Evolutionary conservation across 768 basidiomycete species (phyloP).

Genomic region (Collybiopsis luxurians): DNA sequence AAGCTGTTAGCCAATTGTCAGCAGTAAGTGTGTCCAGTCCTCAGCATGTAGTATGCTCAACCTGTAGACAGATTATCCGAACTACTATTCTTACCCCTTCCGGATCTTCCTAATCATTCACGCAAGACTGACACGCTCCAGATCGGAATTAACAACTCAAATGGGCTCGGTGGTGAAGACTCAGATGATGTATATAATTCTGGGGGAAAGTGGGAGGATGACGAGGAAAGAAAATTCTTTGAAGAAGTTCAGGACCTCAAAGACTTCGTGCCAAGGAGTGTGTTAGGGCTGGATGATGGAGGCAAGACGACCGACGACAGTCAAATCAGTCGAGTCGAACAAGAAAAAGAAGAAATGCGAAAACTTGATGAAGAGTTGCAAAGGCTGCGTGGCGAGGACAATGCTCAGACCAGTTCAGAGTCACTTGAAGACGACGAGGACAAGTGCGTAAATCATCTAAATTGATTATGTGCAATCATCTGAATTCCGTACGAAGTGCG

Average conservation of each 20-base stretch:
- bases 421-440: conserved; percentile 38
- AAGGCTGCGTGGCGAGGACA: conserved; percentile 43
- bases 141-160: conserved; percentile 52
- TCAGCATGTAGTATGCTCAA: conserved; percentile 11
- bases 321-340: conserved; percentile 54
- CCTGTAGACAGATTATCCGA: conserved; percentile 71
- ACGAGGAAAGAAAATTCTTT: conserved; percentile 92
- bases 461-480: neutral
- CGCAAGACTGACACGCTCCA: conserved; percentile 81
- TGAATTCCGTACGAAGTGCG: conserved; percentile 21
- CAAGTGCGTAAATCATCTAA: conserved; percentile 29
- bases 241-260: conserved; percentile 91
- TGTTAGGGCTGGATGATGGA: conserved; percentile 72
- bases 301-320: conserved; percentile 31
- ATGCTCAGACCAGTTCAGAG: conserved; percentile 11
- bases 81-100: conserved; percentile 79
- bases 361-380: conserved; percentile 80
- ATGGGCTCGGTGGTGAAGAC: conserved; percentile 42
- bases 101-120: conserved; percentile 77
- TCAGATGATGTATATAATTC: conserved; percentile 52
- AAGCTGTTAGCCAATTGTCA: conserved; percentile 87
- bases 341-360: conserved; percentile 66
- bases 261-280: conserved; percentile 86
- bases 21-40: conserved; percentile 50
- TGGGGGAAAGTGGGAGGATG: conserved; percentile 96